These are phyloP conservation scores for Xylariales sp. DNA, from an alignment of 2,329 filamentous ascomycete species.

Conservation along the genomic window DNA sequence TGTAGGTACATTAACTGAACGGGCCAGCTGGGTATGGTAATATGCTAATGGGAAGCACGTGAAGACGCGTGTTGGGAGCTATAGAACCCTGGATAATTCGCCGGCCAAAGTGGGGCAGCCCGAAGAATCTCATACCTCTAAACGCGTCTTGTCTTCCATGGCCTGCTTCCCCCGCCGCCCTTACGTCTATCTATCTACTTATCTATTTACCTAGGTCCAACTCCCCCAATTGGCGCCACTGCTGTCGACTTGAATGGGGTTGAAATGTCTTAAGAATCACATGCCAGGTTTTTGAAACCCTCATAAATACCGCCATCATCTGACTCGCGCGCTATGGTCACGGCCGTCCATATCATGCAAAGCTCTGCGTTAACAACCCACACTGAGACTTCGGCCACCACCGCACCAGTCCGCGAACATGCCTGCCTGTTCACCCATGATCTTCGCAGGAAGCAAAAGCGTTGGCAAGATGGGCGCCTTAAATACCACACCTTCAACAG, in stretches of 20 bases:
- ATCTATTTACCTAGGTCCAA: not conserved
- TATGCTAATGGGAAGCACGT: constrained; percentile 40
- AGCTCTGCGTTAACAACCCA: constrained; percentile 40
- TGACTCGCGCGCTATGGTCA: constrained; percentile 34
- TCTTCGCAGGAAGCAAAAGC: constrained; percentile 85
- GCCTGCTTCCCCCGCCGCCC: too few species aligned
- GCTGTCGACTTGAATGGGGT: not conserved
- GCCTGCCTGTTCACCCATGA: constrained; percentile 90
- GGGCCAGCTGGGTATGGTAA: too few species aligned
- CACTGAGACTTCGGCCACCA: constrained; percentile 38
- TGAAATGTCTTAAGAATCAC: not conserved
- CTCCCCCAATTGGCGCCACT: not conserved
- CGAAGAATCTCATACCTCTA: constrained; percentile 10
- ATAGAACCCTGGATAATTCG: not conserved
- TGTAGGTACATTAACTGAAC: not conserved
- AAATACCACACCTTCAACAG: constrained; percentile 93
- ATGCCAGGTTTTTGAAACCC: not conserved
- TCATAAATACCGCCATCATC: not conserved
- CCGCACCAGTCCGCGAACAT: constrained; percentile 81
- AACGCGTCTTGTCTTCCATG: constrained; percentile 17
- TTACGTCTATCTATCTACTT: too few species aligned
- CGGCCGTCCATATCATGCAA: constrained; percentile 41
- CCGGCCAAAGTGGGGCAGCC: constrained; percentile 22
- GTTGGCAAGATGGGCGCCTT: constrained; percentile 92
- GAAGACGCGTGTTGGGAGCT: constrained; percentile 38